phyloP scores from a whole-genome alignment of 192 early-diverging fungal species.

The Backusella parvicylindrica region DNA sequence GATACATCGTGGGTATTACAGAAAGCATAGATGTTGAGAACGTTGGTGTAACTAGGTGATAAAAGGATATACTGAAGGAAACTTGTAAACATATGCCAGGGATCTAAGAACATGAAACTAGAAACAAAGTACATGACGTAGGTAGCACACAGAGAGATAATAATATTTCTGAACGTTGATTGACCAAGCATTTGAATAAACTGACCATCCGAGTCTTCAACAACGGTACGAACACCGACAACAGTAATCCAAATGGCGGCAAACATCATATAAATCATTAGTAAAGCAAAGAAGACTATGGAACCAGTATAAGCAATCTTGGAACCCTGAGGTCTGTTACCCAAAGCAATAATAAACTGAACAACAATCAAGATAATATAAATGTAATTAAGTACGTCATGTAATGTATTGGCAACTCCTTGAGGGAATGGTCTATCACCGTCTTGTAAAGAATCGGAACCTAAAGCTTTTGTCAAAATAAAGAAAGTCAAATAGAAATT shows the following conservation, averaged over 20 bases:
- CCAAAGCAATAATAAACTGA: constrained; percentile 86
- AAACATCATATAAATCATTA: constrained; percentile 88
- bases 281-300: constrained; percentile 80
- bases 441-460: constrained; percentile 20
- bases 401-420: constrained; percentile 37
- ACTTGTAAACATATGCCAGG: constrained; percentile 77
- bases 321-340: constrained; percentile 88
- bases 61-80: constrained; percentile 73
- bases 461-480: constrained; percentile 46
- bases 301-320: constrained; percentile 70
- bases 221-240: constrained; percentile 54
- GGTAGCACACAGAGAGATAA: constrained; percentile 64
- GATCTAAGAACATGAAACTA: constrained; percentile 64
- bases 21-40: constrained; percentile 68
- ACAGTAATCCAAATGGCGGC: constrained; percentile 68
- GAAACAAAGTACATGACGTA: constrained; percentile 66
- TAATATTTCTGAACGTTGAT: constrained; percentile 61
- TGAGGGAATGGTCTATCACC: constrained; percentile 32
- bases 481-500: constrained; percentile 65
- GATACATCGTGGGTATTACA: constrained; percentile 52
- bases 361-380: constrained; percentile 67
- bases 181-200: constrained; percentile 64
- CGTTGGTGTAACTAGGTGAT: constrained; percentile 73
- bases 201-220: constrained; percentile 43
- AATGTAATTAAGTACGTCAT: constrained; percentile 42